A percentile compares a stretch with the other conserved stretches of the same genome.
Conservation (phyloP, 2,329 filamentous ascomycete species). For the Parastagonospora nodorum region DNA sequence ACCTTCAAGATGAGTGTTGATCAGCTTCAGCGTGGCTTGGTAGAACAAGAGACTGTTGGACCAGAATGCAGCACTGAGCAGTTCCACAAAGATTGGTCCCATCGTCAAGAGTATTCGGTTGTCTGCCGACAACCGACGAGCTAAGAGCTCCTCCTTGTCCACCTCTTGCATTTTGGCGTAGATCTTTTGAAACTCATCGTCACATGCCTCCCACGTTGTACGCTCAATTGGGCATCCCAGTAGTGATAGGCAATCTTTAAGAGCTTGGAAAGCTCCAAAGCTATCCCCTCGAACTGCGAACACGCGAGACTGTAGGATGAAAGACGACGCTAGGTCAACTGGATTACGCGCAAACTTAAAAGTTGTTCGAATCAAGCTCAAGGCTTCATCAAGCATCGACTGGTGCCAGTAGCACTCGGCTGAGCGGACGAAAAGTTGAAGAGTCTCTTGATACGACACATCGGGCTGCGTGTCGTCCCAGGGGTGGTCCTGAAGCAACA, state of each 20-base stretch:
- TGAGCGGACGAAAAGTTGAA: constrained; percentile 71
- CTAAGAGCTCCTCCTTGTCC: constrained; percentile 58
- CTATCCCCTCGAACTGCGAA: constrained; percentile 76
- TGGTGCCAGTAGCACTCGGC: constrained; percentile 85
- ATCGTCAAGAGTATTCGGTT: constrained; percentile 65
- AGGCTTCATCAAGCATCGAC: constrained; percentile 70
- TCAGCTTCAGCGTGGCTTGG: constrained; percentile 68
- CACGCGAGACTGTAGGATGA: constrained; percentile 81
- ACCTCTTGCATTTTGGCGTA: constrained; percentile 36
- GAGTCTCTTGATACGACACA: constrained; percentile 83
- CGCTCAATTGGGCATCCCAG: constrained; percentile 71
- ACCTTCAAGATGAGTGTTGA: constrained; percentile 66
- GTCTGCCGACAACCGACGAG: constrained; percentile 43
- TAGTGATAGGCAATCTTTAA: constrained; percentile 71
- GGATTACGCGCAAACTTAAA: constrained; percentile 72
- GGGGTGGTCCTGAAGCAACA: constrained; percentile 76
- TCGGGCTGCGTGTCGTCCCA: constrained; percentile 75
- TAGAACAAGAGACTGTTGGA: constrained; percentile 74
- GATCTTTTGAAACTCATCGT: constrained; percentile 69
- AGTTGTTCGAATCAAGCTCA: constrained; percentile 70
- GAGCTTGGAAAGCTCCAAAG: constrained; percentile 67
- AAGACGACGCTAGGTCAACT: constrained; percentile 82
- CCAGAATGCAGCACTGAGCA: constrained; percentile 75
- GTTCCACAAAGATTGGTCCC: constrained; percentile 72
- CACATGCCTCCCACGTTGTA: constrained; percentile 75